phyloP scores from a whole-genome alignment of 2,329 filamentous ascomycete species.

The Ceratocystis ficicola region DNA sequence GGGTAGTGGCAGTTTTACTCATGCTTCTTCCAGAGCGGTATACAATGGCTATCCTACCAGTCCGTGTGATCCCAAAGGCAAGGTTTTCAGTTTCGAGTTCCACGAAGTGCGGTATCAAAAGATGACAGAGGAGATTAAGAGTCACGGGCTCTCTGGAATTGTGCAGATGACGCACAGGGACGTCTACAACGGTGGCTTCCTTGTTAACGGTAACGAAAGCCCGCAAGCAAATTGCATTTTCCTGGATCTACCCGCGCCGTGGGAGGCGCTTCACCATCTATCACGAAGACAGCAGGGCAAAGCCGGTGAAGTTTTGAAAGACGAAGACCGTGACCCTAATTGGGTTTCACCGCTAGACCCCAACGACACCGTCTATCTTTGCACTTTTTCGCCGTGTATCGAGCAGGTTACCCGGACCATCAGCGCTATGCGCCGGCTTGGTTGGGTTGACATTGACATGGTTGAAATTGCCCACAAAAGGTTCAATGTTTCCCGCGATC shows the following conservation, averaged over 20 bases:
- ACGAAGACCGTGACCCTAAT: slow-evolving; percentile 25
- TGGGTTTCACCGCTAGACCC: slow-evolving; percentile 48
- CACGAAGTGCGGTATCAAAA: slow-evolving; percentile 60
- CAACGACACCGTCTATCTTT: slow-evolving; percentile 61
- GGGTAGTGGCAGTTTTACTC: slow-evolving; percentile 73
- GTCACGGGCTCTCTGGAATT: slow-evolving; percentile 52
- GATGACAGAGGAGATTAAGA: slow-evolving; percentile 55
- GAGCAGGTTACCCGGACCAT: slow-evolving; percentile 88
- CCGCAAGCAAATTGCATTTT: slow-evolving; percentile 45
- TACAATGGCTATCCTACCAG: slow-evolving; percentile 55
- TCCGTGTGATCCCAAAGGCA: slow-evolving; percentile 42
- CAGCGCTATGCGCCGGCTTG: slow-evolving; percentile 62
- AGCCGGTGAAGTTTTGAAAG: slow-evolving; percentile 28
- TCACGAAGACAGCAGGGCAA: slow-evolving; percentile 37
- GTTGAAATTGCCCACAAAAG: slow-evolving; percentile 73
- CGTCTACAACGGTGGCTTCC: slow-evolving; percentile 64
- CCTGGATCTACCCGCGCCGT: slow-evolving; percentile 68
- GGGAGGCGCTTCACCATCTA: slow-evolving; percentile 67
- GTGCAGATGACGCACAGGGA: slow-evolving; percentile 67
- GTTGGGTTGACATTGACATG: slow-evolving; percentile 90
- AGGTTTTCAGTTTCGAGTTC: slow-evolving; percentile 74
- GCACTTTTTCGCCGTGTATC: slow-evolving; percentile 93
- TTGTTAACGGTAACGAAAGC: slow-evolving; percentile 26
- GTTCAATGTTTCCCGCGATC: slow-evolving; percentile 71
- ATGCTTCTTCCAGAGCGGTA: slow-evolving; percentile 62